Percentiles rank a stretch among this genome's conserved stretches.
These are phyloP conservation scores for Babesia sp. DNA, from an alignment of 169 alveolate genomes.

Conservation along the genomic window DNA sequence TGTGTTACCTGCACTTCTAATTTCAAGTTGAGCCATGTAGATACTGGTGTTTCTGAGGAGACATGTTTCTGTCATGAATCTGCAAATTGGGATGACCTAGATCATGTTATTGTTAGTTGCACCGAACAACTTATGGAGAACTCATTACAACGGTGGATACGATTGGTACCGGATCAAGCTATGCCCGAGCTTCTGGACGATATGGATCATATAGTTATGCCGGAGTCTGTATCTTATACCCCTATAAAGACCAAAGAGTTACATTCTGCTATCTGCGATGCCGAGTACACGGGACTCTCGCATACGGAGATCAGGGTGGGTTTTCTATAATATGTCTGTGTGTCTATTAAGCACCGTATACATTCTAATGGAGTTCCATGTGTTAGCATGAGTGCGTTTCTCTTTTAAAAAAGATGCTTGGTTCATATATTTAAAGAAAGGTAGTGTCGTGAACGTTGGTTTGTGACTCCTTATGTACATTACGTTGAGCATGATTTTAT, in stretches of 20 bases:
- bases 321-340: background rate
- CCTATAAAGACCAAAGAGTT: slow-evolving; percentile 2
- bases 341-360: background rate
- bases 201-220: slow-evolving; percentile 18
- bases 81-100: slow-evolving; percentile 48
- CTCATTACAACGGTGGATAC: slow-evolving; percentile 34
- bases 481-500: no score
- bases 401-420: background rate
- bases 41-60: slow-evolving; percentile 29
- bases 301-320: slow-evolving; percentile 38
- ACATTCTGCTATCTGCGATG: slow-evolving; percentile 7
- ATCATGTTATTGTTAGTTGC: slow-evolving; percentile 45
- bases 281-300: slow-evolving; percentile 61
- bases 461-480: no score
- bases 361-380: background rate
- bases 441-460: no score
- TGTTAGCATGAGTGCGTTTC: background rate
- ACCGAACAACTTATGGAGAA: slow-evolving; percentile 42
- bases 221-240: slow-evolving; percentile 12
- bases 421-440: no score
- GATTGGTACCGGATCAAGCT: slow-evolving; percentile 15
- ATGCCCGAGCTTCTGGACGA: slow-evolving; percentile 34
- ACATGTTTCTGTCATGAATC: slow-evolving; percentile 26
- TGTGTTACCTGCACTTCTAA: background rate
- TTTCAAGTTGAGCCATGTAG: slow-evolving; percentile 5